Base-by-base conservation (phyloP, 2,329 filamentous ascomycete genomes). In the Penicillium rolfsii region DNA sequence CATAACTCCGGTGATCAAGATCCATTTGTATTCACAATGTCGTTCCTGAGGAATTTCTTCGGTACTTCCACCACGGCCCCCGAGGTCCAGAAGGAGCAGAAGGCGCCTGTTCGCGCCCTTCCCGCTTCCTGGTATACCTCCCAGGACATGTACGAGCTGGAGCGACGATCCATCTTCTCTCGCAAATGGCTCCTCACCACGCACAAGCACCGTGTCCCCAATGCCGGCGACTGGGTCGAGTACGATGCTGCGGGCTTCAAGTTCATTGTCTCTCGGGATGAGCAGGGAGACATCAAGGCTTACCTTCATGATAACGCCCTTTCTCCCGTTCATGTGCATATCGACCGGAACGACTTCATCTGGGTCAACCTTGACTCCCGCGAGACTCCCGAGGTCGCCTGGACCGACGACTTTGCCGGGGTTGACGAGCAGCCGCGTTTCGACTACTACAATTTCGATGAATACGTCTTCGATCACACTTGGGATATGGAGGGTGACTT, bases 401-500 rank as follows among this genome's bases (percentile, higher is more conserved):
- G 84, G 85, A 72, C 78, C 26, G 80, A 85, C 11, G 82, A 86
- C 67, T 85, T 86, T 59, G 73, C 76, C 0, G 79, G 77, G 11
- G 75, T 81, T 11, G 83, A 85, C 50, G 70, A 75, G 55, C 82
- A 84, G 61, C 71, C 77, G 35, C 75, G 83, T 36, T 81, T 83
- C 68, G 68, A 76, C 26, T 65, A 78, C 60, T 85, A 82, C 74
- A 77, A 83, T 70, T 84, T 83, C 63, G 79, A 82, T 0, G 77
- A 86, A 43, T 89, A 86, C 69, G 70, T 74, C 33, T 87, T 86
- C 64, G 85, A 87, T 63, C 84, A 87, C 71, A 74, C 76, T 30
- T 87, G 84, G 83, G 80, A 85, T 63, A 83, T 85, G 81, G 81
- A 84, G 57, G 82, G 82, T 0, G 80, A 82, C 24, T 85, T 83